phyloP scores from a whole-genome alignment of 2,329 filamentous ascomycete species.

The Aspergillus luchuensis region DNA sequence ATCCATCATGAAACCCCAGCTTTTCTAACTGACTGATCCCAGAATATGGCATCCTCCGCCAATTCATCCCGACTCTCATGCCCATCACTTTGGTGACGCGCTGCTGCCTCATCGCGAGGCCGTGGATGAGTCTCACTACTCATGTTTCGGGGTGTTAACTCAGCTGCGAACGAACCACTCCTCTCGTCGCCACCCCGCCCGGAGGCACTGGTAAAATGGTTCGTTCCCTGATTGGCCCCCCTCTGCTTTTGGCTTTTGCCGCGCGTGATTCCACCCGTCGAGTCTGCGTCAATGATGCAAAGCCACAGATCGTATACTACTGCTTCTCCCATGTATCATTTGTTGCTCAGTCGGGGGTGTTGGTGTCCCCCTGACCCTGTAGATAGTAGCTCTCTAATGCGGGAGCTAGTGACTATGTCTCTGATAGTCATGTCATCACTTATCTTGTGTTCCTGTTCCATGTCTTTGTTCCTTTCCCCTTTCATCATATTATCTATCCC shows the following conservation, averaged over 20 bases:
- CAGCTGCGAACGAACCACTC: constrained; percentile 11
- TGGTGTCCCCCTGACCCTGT: neutral
- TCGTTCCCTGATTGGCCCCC: constrained; percentile 19
- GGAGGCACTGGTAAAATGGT: constrained; percentile 13
- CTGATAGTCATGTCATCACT: neutral
- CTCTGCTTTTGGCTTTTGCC: constrained; percentile 9
- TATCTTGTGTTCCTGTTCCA: neutral
- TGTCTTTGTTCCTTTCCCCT: constrained; percentile 3
- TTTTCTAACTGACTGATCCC: too few species aligned
- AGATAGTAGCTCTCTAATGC: neutral
- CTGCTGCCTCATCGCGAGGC: neutral
- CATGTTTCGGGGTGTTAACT: neutral
- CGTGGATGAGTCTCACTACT: neutral
- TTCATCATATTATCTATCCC: constrained; percentile 1
- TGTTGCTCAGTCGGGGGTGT: neutral
- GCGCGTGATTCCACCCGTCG: constrained; percentile 17
- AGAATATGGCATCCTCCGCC: neutral
- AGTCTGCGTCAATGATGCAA: constrained; percentile 18
- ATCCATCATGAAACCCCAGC: too few species aligned
- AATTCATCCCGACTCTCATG: neutral
- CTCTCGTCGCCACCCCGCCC: constrained; percentile 23
- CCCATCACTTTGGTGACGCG: neutral
- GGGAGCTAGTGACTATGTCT: neutral
- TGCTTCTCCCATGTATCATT: constrained; percentile 13
- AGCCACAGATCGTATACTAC: neutral